A percentile compares a stretch with the other conserved stretches of the same genome.
Conservation (phyloP, 805 yeast species). For the Novakomyces olei region DNA sequence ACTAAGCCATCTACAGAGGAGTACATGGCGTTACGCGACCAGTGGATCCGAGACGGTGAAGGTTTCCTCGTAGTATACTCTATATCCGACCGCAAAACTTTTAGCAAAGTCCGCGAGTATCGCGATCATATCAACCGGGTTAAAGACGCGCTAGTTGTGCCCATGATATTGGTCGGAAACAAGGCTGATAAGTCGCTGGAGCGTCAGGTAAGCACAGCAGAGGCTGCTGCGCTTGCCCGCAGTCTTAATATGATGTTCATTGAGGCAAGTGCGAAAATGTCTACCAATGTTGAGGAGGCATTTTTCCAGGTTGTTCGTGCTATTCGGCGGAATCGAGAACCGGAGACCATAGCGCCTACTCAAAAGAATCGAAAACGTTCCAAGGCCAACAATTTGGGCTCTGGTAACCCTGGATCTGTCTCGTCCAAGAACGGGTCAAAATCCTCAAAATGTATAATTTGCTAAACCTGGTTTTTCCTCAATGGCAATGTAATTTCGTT, state of each 20-base stretch:
- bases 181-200: conserved; percentile 66
- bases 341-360: too few species aligned
- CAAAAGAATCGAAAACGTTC: too few species aligned
- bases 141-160: conserved; percentile 54
- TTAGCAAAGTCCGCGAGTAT: conserved; percentile 54
- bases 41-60: conserved; percentile 43
- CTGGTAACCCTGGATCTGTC: too few species aligned
- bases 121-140: conserved; percentile 68
- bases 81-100: conserved; percentile 52
- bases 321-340: too few species aligned
- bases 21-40: conserved; percentile 84
- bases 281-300: conserved; percentile 74
- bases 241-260: conserved; percentile 76
- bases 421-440: too few species aligned
- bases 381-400: too few species aligned
- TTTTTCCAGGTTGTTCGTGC: conserved; percentile 65
- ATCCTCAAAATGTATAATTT: too few species aligned
- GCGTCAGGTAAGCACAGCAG: conserved; percentile 54
- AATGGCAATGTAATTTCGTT: too few species aligned
- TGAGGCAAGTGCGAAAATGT: conserved; percentile 91
- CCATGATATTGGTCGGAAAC: conserved; percentile 79
- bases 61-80: conserved; percentile 78
- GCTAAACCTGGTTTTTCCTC: too few species aligned
- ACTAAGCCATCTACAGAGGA: too few species aligned
- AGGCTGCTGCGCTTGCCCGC: conserved; percentile 67